Base-by-base conservation (phyloP, 257 asterid species). In the Gentiana macrophylla region DNA sequence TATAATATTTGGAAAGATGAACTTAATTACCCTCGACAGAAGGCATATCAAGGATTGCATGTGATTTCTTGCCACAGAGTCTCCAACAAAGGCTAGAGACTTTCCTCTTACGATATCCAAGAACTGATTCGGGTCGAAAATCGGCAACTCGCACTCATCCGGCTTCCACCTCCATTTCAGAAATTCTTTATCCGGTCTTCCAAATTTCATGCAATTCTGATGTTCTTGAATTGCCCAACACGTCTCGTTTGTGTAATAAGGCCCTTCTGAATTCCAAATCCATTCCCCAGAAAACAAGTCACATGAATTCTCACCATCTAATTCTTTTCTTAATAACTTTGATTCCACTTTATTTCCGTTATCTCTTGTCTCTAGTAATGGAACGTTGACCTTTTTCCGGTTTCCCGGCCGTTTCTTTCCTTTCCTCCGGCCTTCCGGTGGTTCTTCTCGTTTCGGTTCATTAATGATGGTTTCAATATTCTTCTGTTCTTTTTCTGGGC, bases 1-100 rank as follows among this genome's bases (percentile, higher is more conserved):
- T 24, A 24, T 24, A 24, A 24, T 24, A 24, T 24, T 24, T 24
- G 24, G 24, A 24, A 24, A 24, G 24, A 24, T 24, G 24, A 24
- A 24, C 24, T 24, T 24, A 24, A 24, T 13, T 67, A 82, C 95
- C 69, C 52, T 78, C 2, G 93, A 78, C 58, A 85, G 70, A 63
- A 82, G 86, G 79, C 95, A 85, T 35, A 85, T 71, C 74, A 85
- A 55, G 8, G 94, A 85, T 63, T 85, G 94, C 94, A 85, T 76
- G 49, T 85, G 24, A 24, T 24, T 24, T 24, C 24, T 24, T 24
- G 24, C 24, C 24, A 24, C 24, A 24, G 24, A 24, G 91, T 85
- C 94, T 7, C 94, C 94, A 8, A 85, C 81, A 53, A 85, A 80
- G 0, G 89, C 94, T 35, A 85, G 52, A 4, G 89, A 78, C 47